These are phyloP conservation scores for Flaveria brownii DNA, from an alignment of 129 eudicot genomes.

Conservation along the genomic window DNA sequence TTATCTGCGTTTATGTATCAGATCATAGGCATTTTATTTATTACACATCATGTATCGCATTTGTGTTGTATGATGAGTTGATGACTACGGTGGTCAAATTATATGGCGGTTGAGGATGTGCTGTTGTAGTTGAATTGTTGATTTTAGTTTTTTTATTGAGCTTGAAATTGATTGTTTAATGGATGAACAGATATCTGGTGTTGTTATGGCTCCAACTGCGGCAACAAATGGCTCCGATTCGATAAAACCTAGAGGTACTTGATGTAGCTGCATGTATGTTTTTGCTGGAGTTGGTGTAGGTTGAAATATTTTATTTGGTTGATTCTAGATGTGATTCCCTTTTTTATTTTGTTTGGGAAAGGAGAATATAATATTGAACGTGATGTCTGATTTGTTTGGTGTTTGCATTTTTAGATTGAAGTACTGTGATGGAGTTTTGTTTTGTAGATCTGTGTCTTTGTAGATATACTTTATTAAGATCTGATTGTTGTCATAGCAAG, in stretches of 20 bases:
- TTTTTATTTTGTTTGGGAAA: conserved; percentile 26
- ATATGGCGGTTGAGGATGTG: conserved; percentile 10
- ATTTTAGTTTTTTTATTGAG: background rate
- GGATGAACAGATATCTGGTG: conserved; percentile 30
- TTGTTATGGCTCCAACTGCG: conserved; percentile 41
- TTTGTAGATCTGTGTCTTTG: conserved; percentile 27
- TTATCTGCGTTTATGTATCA: conserved; percentile 15
- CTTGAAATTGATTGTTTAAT: conserved; percentile 1
- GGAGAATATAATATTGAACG: conserved; percentile 15
- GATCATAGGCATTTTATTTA: background rate
- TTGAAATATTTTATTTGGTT: conserved; percentile 25
- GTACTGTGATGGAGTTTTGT: conserved; percentile 3
- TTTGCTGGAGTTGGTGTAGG: conserved; percentile 20
- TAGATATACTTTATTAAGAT: background rate
- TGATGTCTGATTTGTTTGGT: conserved; percentile 21
- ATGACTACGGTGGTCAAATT: conserved; percentile 2
- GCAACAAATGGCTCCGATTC: conserved; percentile 44
- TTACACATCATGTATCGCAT: background rate
- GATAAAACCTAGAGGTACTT: conserved; percentile 47
- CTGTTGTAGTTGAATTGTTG: background rate
- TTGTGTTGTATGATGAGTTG: conserved; percentile 7
- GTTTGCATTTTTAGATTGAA: background rate
- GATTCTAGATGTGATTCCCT: conserved; percentile 26
- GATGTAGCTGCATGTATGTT: conserved; percentile 30
- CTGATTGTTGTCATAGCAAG: background rate